phyloP scores from a whole-genome alignment of 2,329 filamentous ascomycete genomes.

The Fonsecaea nubica region DNA sequence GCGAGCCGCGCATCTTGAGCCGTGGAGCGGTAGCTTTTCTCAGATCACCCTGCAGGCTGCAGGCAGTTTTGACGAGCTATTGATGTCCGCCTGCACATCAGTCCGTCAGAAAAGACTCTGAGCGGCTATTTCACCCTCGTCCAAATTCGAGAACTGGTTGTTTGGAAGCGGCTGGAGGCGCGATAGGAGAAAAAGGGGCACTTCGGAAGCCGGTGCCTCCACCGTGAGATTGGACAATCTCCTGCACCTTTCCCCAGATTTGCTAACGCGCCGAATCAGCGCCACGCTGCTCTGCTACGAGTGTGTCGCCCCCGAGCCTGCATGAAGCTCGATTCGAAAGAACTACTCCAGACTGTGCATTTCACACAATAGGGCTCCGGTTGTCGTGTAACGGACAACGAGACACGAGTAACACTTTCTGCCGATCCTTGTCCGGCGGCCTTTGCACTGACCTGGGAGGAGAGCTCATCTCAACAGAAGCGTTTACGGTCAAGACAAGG shows the following conservation, averaged over 20 bases:
- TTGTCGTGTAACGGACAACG: constrained; percentile 5
- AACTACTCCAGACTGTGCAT: constrained; percentile 7
- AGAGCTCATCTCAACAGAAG: constrained; percentile 29
- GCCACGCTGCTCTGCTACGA: constrained; percentile 8
- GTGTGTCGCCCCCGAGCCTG: constrained; percentile 11
- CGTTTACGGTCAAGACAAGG: constrained; percentile 33
- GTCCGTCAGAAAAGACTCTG: constrained; percentile 5
- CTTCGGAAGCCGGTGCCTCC: constrained; percentile 30
- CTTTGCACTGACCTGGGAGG: not conserved
- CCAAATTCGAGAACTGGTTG: constrained; percentile 6
- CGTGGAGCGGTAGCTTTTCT: not conserved
- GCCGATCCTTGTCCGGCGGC: not conserved
- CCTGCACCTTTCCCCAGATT: constrained; percentile 36
- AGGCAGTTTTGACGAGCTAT: constrained; percentile 1
- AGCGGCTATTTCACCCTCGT: constrained; percentile 20
- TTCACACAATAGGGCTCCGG: constrained; percentile 5
- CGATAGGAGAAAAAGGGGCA: constrained; percentile 18
- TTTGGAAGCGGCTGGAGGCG: constrained; percentile 16
- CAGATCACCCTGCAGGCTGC: not conserved
- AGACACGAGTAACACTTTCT: constrained; percentile 1
- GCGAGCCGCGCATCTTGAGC: constrained; percentile 1
- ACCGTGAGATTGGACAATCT: constrained; percentile 36
- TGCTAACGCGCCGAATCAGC: constrained; percentile 31
- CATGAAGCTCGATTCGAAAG: constrained; percentile 19
- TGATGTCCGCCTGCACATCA: not conserved